Conservation (phyloP, 768 basidiomycete species). For the Clavaria fumosa region DNA sequence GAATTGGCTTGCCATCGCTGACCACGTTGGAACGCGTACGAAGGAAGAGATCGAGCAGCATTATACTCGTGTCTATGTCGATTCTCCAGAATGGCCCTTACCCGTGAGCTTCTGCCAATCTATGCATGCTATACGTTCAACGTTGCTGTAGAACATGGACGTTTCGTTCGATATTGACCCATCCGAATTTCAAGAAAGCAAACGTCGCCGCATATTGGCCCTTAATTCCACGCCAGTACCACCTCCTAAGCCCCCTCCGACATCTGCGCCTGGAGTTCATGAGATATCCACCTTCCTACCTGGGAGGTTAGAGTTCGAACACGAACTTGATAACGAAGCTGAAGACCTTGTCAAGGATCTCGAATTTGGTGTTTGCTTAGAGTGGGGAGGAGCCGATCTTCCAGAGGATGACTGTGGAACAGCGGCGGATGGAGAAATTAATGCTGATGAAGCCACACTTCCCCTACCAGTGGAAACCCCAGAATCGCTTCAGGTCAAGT, state of each 20-base stretch:
- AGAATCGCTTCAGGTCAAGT: conserved; percentile 76
- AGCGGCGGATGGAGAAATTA: conserved; percentile 31
- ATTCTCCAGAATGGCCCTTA: conserved; percentile 64
- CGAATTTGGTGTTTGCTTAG: conserved; percentile 81
- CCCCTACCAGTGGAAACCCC: conserved; percentile 73
- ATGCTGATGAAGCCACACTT: conserved; percentile 48
- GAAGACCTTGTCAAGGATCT: conserved; percentile 92
- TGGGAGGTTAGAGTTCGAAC: conserved; percentile 96
- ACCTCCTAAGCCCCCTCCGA: conserved; percentile 60
- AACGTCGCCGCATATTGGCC: conserved; percentile 74
- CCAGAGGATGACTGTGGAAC: conserved; percentile 52
- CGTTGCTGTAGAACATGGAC: conserved; percentile 31
- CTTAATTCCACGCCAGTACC: conserved; percentile 46
- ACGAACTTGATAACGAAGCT: conserved; percentile 93
- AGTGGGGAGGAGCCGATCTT: conserved; percentile 74
- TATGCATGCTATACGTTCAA: conserved; percentile 8
- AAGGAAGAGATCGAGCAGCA: conserved; percentile 89
- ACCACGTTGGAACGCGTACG: conserved; percentile 85
- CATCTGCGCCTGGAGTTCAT: conserved; percentile 82
- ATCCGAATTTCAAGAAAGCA: conserved; percentile 75
- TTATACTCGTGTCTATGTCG: conserved; percentile 68
- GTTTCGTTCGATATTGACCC: conserved; percentile 54
- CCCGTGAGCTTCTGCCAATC: conserved; percentile 38
- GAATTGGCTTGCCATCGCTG: conserved; percentile 94
- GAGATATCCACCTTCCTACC: conserved; percentile 90